These are phyloP conservation scores for Hypoxylon cercidicola DNA, from an alignment of 495 filamentous ascomycete species.

Conservation along the genomic window DNA sequence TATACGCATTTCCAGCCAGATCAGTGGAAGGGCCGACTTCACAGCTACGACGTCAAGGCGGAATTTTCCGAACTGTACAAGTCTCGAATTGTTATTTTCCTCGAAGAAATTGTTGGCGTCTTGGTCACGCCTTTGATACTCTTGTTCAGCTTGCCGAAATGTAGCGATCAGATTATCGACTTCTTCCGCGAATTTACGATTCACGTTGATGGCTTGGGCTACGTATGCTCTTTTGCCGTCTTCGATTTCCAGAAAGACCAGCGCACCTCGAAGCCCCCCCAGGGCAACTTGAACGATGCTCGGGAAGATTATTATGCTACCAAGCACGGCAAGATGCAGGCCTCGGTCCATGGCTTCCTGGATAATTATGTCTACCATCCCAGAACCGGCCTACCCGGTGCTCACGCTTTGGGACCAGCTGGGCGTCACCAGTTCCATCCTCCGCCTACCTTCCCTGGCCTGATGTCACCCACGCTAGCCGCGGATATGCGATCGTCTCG, in stretches of 20 bases:
- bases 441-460: conserved; percentile 79
- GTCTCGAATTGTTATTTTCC: conserved; percentile 86
- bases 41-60: conserved; percentile 82
- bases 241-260: conserved; percentile 93
- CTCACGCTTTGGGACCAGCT: conserved; percentile 56
- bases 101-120: conserved; percentile 92
- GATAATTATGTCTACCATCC: conserved; percentile 84
- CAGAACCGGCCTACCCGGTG: conserved; percentile 60
- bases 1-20: conserved; percentile 90
- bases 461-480: conserved; percentile 69
- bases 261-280: conserved; percentile 61
- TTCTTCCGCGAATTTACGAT: conserved; percentile 98
- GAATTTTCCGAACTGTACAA: conserved; percentile 92
- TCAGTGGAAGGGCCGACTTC: conserved; percentile 87
- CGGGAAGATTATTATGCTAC: conserved; percentile 93
- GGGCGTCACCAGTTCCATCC: conserved; percentile 74
- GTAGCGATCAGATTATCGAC: conserved; percentile 92
- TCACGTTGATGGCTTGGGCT: conserved; percentile 94
- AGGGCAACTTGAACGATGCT: conserved; percentile 62
- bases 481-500: conserved; percentile 65
- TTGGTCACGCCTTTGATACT: conserved; percentile 91
- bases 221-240: conserved; percentile 96
- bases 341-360: conserved; percentile 91
- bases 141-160: conserved; percentile 86
- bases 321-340: conserved; percentile 97